Evolutionary conservation across 495 filamentous ascomycete genomes (phyloP).

Genomic region (Aspergillus diversus): DNA sequence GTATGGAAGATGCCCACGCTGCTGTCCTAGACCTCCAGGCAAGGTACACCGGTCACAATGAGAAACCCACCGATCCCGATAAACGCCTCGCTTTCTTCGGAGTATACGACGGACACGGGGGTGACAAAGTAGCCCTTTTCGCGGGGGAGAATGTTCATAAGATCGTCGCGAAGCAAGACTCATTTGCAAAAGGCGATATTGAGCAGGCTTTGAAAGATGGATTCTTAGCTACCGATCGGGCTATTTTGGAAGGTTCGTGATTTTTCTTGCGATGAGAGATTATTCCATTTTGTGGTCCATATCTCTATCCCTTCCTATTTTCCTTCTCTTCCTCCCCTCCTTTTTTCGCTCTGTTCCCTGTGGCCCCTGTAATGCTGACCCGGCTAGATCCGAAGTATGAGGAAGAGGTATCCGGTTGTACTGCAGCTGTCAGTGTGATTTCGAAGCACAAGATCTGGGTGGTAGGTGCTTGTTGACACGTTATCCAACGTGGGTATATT

Average conservation of each 20-base stretch:
- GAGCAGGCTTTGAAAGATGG: conserved; percentile 97
- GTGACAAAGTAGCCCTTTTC: conserved; percentile 93
- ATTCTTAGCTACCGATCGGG: conserved; percentile 93
- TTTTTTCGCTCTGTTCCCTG: conserved; percentile 10
- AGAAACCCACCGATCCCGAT: conserved; percentile 64
- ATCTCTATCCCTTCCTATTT: not conserved
- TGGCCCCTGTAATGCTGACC: conserved; percentile 19
- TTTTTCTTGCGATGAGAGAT: not conserved
- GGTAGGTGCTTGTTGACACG: conserved; percentile 57
- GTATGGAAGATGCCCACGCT: conserved; percentile 97
- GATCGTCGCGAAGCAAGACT: conserved; percentile 91
- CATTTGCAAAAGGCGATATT: conserved; percentile 87
- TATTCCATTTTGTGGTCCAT: not conserved
- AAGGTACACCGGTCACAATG: conserved; percentile 54
- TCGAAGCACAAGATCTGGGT: conserved; percentile 92
- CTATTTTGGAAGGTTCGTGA: conserved; percentile 84
- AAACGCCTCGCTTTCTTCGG: conserved; percentile 91
- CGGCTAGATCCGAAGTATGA: conserved; percentile 87
- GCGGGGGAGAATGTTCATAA: conserved; percentile 91
- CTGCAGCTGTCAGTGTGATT: conserved; percentile 86
- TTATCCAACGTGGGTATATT: not conserved
- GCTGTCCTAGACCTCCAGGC: conserved; percentile 84
- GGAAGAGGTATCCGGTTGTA: conserved; percentile 97
- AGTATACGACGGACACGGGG: conserved; percentile 97
- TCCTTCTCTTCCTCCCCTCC: not conserved